Conservation (phyloP, 306 rosid genomes). For the Malus asiatica region DNA sequence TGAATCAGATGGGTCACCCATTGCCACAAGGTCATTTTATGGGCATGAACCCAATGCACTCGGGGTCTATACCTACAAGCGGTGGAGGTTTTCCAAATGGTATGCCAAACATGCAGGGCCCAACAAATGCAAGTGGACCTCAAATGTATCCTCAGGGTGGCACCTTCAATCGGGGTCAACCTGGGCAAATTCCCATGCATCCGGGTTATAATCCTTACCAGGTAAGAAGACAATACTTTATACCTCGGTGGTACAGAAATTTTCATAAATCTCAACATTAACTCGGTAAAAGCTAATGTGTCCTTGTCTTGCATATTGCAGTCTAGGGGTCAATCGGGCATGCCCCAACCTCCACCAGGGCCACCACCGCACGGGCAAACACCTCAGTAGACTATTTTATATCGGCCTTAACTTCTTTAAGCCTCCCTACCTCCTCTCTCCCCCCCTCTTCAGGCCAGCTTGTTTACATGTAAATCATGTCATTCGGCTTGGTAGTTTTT, state of each 20-base stretch:
- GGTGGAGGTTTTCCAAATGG: conserved; percentile 69
- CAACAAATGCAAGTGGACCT: conserved; percentile 48
- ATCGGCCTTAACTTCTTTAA: not conserved
- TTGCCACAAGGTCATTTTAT: conserved; percentile 74
- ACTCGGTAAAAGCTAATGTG: not conserved
- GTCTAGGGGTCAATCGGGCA: conserved; percentile 73
- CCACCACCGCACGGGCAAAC: conserved; percentile 45
- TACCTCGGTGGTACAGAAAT: not conserved
- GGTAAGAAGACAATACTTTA: conserved; percentile 31
- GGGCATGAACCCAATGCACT: conserved; percentile 94
- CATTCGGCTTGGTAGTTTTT: not conserved
- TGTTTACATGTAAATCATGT: not conserved
- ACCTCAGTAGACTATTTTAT: conserved; percentile 42
- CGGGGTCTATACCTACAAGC: conserved; percentile 61
- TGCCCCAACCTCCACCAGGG: conserved; percentile 60
- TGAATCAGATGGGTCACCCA: conserved; percentile 80
- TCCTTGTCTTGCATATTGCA: conserved; percentile 25
- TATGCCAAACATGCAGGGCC: conserved; percentile 82
- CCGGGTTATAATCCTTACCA: conserved; percentile 94
- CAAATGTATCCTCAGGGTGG: conserved; percentile 77
- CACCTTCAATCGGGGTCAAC: conserved; percentile 65
- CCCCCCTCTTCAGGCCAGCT: not conserved
- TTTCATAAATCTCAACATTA: not conserved
- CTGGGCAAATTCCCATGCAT: conserved; percentile 89
- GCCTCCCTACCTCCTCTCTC: not conserved